Evolutionary conservation across 345 rosid genomes (phyloP), one percentile per base, ranked within the genome.

Genomic region (Acer campestre): DNA sequence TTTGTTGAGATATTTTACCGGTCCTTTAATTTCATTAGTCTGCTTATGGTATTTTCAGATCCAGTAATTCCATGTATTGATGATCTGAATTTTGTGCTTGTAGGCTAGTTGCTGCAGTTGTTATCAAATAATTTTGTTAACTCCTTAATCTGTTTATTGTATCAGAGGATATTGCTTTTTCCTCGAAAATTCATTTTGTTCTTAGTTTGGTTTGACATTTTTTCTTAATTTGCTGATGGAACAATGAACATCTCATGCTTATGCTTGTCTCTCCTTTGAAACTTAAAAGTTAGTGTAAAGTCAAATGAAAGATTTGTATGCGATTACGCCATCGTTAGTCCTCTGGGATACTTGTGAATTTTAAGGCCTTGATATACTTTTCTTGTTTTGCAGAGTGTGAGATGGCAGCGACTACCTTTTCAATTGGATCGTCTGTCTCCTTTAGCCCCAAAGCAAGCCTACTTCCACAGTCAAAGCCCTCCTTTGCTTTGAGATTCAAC

Each of bases 371-470:
- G 51, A 67, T 22, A 31, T 61, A 25, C 16, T 67, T 63, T 71
- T 59, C 16, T 63, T 67, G 56, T 64, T 77, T 76, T 55, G 66
- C 65, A 79, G 82, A 70, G 78, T 35, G 35, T 56, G 61, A 77
- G 78, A 93, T 93, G 97, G 98, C 96, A 17, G 85, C 94, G 61
- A 72, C 98, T 61, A 80, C 83, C 78, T 75, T 93, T 77, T 87
- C 94, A 1, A 77, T 86, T 74, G 90, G 90, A 70, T 87, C 94
- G 20, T 73, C 90, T 73, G 67, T 83, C 69, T 81, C 93, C 63
- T 81, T 82, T 75, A 81, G 87, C 18, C 78, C 85, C 68, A 88
- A 81, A 84, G 81, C 87, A 6, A 77, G 80, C 72, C 78, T 79
- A 68, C 61, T 86, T 44, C 81, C 87, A 8, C 88, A 80, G 23